Base-by-base conservation (phyloP, 148 eudicot species). In the Salicornia ramosissima region DNA sequence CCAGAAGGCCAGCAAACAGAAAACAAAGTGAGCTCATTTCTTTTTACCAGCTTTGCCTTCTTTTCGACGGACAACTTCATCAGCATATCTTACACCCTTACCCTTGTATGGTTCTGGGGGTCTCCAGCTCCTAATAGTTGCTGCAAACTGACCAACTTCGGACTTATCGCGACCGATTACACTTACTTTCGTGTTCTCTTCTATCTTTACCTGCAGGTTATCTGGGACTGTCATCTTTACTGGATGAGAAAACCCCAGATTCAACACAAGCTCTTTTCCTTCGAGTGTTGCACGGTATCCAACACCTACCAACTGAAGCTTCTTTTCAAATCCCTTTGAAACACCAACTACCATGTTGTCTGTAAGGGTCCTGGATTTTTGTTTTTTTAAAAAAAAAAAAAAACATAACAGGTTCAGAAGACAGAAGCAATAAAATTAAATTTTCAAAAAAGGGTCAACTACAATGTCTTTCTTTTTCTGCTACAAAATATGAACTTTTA, bases 1-100 rank as follows among this genome's bases (percentile, higher is more conserved):
- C 19, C 4, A 71, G 29, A 65, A 40, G 33, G 59, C 54, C 61
- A 71, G 33, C 50, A 33, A 49, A 25, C 57, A 50, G 40, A 21
- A 69, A 65, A 31, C 26, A 16, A 25, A 39, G 15, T 54, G 5
- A 26, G 40, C 65, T 76, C 79, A 90, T 71, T 93, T 93, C 83
- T 93, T 93, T 86, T 92, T 92, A 65, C 98, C 98, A 47, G 96
- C 96, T 86, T 93, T 93, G 34, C 96, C 98, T 76, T 93, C 98
- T 80, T 93, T 93, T 67, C 86, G 78, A 67, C 96, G 83, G 15
- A 93, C 69, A 6, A 93, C 65, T 82, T 93, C 98, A 76, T 87
- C 96, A 21, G 86, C 90, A 74, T 93, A 93, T 74, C 83, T 85
- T 52, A 93, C 86, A 46, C 98, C 98, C 75, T 93, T 93, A 56